Conservation (phyloP, 306 rosid species). For the Cyclanthera cordifolia region DNA sequence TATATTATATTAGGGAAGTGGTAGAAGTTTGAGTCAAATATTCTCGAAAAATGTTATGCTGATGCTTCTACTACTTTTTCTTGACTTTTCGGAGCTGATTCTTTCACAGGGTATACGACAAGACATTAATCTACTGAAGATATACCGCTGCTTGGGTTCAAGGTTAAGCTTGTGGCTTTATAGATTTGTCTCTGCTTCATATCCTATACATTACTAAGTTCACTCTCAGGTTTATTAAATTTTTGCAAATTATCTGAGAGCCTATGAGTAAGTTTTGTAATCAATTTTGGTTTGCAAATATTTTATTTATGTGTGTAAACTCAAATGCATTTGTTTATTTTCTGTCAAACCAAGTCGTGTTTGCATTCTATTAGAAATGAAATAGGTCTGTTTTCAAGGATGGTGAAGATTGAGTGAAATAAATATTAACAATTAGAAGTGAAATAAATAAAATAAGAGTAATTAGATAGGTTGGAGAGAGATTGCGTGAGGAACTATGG, state of each 20-base stretch:
- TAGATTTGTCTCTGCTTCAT: background rate
- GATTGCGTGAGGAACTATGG: no score
- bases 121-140: no score
- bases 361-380: background rate
- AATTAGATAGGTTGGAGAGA: background rate
- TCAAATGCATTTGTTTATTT: background rate
- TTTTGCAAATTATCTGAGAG: background rate
- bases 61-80: background rate
- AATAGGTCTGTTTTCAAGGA: background rate
- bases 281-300: background rate
- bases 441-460: no score
- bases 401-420: no score
- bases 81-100: background rate
- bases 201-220: background rate
- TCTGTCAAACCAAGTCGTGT: background rate
- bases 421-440: no score
- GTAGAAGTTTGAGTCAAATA: background rate
- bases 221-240: background rate
- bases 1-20: background rate
- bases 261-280: background rate
- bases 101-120: constrained; percentile 4
- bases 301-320: background rate
- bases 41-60: background rate
- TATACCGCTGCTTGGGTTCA: background rate
- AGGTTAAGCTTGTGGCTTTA: background rate